Base-by-base conservation (phyloP, 1,284 basidiomycete genomes). In the Entoloma clypeatum region DNA sequence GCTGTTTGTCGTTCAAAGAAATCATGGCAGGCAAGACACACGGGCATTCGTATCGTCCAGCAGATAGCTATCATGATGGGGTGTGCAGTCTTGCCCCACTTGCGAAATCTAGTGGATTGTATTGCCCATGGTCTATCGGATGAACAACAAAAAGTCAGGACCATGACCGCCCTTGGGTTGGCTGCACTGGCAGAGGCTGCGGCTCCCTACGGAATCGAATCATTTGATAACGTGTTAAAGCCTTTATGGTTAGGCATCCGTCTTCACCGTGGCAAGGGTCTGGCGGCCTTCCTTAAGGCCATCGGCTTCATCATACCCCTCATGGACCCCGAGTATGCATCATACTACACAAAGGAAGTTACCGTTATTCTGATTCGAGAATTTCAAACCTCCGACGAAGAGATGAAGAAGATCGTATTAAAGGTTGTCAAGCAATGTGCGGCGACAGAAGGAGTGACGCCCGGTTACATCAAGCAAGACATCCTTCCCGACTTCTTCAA, bases 11-110 rank as follows among this genome's bases (percentile, higher is more conserved):
- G 92, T 44, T 95, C 92, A 43, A 99, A 99, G 68, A 99, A 99
- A 69, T 98, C 93, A 13, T 98, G 96, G 96, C 96, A 99, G 65
- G 96, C 96, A 8, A 84, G 95, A 47, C 96, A 99, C 65, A 99
- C 96, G 2, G 95, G 96, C 67, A 98, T 99, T 57, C 92, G 94
- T 58, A 99, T 99, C 53, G 92, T 99, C 14, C 96, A 99, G 68
- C 96, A 99, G 64, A 99, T 99, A 45, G 94, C 96, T 14, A 96
- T 99, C 61, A 97, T 99, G 93, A 98, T 98, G 93, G 95, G 96
- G 14, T 98, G 95, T 57, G 96, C 95, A n/a, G 89, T 99, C 24
- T 77, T 99, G 3, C 96, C 96, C 11, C 96, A 99, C 64, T 74
- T 99, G 32, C 88, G 93, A 45, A 98, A 96, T 58, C 76, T 99